Conservation (phyloP, 352 stramenopile genomes). For the Phytophthora tubulina region DNA sequence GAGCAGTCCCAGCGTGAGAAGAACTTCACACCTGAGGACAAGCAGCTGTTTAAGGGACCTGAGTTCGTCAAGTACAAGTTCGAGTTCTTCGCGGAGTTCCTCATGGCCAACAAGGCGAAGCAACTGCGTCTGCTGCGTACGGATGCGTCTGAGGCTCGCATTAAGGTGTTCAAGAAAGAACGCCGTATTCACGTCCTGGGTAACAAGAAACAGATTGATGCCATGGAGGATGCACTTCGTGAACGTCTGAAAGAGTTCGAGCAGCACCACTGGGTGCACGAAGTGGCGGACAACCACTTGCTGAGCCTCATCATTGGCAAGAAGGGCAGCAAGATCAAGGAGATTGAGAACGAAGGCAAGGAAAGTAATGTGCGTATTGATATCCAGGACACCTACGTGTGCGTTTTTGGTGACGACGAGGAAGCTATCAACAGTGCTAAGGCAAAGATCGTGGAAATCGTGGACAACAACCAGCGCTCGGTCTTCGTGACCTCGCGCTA, state of each 20-base stretch:
- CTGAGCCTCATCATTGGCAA: slow-evolving; percentile 87
- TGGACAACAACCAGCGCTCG: slow-evolving; percentile 79
- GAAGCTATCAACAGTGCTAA: slow-evolving; percentile 60
- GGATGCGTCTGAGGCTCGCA: slow-evolving; percentile 64
- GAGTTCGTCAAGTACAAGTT: slow-evolving; percentile 73
- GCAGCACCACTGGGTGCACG: slow-evolving; percentile 62
- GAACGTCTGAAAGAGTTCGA: slow-evolving; percentile 68
- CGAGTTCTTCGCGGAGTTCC: slow-evolving; percentile 80
- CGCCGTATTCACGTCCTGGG: slow-evolving; percentile 69
- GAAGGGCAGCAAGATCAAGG: slow-evolving; percentile 82
- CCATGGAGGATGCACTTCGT: slow-evolving; percentile 70
- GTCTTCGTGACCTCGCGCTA: slow-evolving; percentile 72
- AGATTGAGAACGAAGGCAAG: slow-evolving; percentile 68
- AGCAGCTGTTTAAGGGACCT: slow-evolving; percentile 48
- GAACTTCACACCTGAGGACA: slow-evolving; percentile 58
- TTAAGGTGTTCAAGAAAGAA: slow-evolving; percentile 80
- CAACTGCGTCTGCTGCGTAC: slow-evolving; percentile 72
- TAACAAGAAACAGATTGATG: slow-evolving; percentile 71
- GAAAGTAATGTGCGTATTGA: slow-evolving; percentile 67
- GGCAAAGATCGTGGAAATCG: slow-evolving; percentile 67
- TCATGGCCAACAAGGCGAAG: slow-evolving; percentile 81
- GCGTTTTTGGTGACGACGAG: slow-evolving; percentile 67
- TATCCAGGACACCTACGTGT: slow-evolving; percentile 72
- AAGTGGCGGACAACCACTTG: slow-evolving; percentile 66
- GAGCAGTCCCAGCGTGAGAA: slow-evolving; percentile 72